Evolutionary conservation across 2,329 filamentous ascomycete genomes (phyloP).

Genomic region (Stagonosporopsis chrysanthemi): DNA sequence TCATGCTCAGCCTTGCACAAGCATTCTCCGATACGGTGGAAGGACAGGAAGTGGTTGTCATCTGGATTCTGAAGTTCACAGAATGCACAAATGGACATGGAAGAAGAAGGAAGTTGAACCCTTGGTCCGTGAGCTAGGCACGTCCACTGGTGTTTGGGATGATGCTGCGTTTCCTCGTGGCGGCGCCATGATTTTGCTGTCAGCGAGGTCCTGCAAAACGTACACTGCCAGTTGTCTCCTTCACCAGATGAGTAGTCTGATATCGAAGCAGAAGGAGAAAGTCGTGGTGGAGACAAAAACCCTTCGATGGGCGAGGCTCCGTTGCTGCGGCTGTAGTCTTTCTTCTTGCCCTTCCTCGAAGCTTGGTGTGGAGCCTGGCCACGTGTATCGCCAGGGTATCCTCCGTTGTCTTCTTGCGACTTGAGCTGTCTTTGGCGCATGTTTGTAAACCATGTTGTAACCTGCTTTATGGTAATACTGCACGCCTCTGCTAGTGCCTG

Average conservation of each 20-base stretch:
- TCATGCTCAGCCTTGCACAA: constrained; percentile 34
- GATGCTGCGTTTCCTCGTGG: constrained; percentile 49
- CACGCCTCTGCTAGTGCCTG: constrained; percentile 39
- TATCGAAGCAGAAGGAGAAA: constrained; percentile 8
- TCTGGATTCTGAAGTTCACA: constrained; percentile 38
- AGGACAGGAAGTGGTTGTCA: constrained; percentile 37
- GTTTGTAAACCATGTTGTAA: constrained; percentile 48
- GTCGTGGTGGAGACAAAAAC: constrained; percentile 20
- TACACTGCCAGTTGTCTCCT: constrained; percentile 45
- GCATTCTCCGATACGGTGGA: constrained; percentile 45
- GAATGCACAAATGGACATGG: constrained; percentile 37
- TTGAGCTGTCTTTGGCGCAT: constrained; percentile 40
- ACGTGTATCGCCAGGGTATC: neutral
- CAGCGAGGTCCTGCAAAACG: constrained; percentile 40
- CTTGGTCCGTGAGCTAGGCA: constrained; percentile 41
- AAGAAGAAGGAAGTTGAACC: constrained; percentile 20
- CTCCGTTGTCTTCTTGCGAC: neutral
- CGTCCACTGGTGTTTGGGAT: constrained; percentile 44
- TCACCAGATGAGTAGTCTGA: constrained; percentile 12
- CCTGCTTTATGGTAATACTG: constrained; percentile 46
- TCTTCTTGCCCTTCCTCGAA: constrained; percentile 48
- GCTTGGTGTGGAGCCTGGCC: constrained; percentile 4
- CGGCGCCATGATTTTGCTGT: constrained; percentile 48
- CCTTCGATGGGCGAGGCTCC: constrained; percentile 19
- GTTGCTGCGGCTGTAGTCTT: constrained; percentile 40